Conservation (phyloP, 495 filamentous ascomycete species). For the Clavariopsis aquatica region DNA sequence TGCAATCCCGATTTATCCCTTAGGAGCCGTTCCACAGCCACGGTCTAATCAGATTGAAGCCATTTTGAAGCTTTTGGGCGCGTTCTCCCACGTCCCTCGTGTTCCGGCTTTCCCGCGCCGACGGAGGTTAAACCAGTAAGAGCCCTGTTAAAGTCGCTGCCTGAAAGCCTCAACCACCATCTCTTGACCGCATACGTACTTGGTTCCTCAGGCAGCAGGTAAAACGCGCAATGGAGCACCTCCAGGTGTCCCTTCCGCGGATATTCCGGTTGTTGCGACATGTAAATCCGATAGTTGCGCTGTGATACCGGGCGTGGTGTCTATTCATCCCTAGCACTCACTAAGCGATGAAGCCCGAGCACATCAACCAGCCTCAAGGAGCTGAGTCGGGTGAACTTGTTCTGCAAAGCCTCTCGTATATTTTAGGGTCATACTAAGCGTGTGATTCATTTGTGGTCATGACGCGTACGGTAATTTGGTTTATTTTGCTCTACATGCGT, state of each 20-base stretch:
- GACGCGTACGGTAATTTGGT: conserved; percentile 25
- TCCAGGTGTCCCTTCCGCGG: background rate
- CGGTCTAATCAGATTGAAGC: conserved; percentile 25
- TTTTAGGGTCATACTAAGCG: conserved; percentile 18
- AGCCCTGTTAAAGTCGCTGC: conserved; percentile 27
- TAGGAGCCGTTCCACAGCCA: conserved; percentile 9
- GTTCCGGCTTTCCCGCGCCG: conserved; percentile 10
- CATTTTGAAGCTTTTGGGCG: background rate
- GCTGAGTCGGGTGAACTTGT: conserved; percentile 8
- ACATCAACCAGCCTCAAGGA: conserved; percentile 17
- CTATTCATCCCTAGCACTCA: background rate
- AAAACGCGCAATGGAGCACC: conserved; percentile 10
- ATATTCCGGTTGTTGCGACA: background rate
- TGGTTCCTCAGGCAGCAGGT: conserved; percentile 15
- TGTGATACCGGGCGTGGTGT: background rate
- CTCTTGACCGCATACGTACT: background rate
- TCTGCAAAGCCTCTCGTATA: conserved; percentile 18
- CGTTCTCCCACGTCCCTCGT: conserved; percentile 3
- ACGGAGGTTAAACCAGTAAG: conserved; percentile 19
- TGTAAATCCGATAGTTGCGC: background rate
- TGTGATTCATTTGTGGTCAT: conserved; percentile 26
- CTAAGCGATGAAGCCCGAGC: background rate
- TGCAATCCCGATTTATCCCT: conserved; percentile 23
- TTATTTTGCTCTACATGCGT: background rate
- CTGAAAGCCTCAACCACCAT: conserved; percentile 20